These are phyloP conservation scores for Cladochytrium replicatum DNA, from an alignment of 192 early-diverging fungal genomes.

Conservation along the genomic window DNA sequence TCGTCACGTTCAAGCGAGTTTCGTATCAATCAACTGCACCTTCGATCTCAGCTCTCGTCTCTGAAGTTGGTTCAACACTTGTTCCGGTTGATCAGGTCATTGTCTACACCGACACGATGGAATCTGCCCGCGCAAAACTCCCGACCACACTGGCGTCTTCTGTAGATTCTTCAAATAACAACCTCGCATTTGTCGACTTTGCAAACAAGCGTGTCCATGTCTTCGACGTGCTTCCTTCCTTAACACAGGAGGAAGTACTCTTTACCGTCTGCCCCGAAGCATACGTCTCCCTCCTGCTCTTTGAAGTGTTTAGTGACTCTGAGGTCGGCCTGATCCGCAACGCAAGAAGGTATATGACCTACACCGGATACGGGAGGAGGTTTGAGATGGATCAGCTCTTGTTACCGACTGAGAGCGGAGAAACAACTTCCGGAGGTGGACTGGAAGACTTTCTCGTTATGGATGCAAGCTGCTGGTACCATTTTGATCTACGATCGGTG, in stretches of 20 bases:
- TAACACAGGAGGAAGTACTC: constrained; percentile 22
- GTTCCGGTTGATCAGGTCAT: too few species aligned
- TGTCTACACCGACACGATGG: too few species aligned
- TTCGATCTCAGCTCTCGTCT: too few species aligned
- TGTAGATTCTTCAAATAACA: too few species aligned
- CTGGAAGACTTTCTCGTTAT: constrained; percentile 8
- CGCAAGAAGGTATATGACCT: constrained; percentile 7
- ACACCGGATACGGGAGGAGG: constrained; percentile 16
- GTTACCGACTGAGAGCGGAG: too few species aligned
- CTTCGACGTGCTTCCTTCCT: constrained; percentile 17
- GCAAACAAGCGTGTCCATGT: constrained; percentile 27
- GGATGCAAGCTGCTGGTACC: constrained; percentile 6
- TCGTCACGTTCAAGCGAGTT: too few species aligned
- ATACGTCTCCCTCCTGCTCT: constrained; percentile 9
- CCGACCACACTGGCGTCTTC: too few species aligned
- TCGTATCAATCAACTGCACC: too few species aligned
- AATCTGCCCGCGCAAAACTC: too few species aligned
- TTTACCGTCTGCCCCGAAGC: constrained; percentile 18
- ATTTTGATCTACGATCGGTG: constrained; percentile 7
- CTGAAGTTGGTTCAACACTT: too few species aligned
- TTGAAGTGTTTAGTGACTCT: constrained; percentile 4
- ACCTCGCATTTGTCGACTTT: constrained; percentile 16
- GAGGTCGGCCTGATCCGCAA: constrained; percentile 15
- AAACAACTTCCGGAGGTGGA: too few species aligned
- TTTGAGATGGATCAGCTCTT: constrained; percentile 10